phyloP scores from a whole-genome alignment of 2,329 filamentous ascomycete species.

The Colletotrichum nymphaeae region DNA sequence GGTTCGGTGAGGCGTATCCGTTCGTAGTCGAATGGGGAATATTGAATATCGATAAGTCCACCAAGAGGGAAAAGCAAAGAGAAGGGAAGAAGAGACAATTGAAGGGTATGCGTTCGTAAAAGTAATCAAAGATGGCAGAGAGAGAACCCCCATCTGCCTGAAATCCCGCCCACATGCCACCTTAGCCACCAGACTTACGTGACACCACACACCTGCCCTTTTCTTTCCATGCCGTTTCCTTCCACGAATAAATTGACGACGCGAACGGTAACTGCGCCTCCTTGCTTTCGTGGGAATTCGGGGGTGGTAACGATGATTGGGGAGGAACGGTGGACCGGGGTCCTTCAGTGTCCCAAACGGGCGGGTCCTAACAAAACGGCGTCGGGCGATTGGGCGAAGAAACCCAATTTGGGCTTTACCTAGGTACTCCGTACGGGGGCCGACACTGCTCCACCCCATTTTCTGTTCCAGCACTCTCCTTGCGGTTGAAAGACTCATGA shows the following conservation, averaged over 20 bases:
- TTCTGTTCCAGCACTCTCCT: slow-evolving; percentile 25
- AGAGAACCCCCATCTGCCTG: background rate
- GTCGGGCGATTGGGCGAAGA: slow-evolving; percentile 25
- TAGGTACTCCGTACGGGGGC: background rate
- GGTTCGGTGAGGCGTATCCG: background rate
- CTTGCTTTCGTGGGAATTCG: slow-evolving; percentile 27
- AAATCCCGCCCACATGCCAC: slow-evolving; percentile 15
- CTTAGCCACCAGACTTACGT: slow-evolving; percentile 11
- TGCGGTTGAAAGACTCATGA: slow-evolving; percentile 14
- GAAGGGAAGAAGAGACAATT: background rate
- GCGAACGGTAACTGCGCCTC: slow-evolving; percentile 31
- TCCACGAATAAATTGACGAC: slow-evolving; percentile 8
- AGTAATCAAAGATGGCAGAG: background rate
- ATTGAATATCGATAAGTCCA: background rate
- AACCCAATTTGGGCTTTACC: slow-evolving; percentile 1
- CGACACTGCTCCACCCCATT: slow-evolving; percentile 10
- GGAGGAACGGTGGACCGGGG: background rate
- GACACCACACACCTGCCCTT: background rate
- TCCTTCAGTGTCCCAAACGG: slow-evolving; percentile 13
- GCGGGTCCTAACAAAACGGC: slow-evolving; percentile 21
- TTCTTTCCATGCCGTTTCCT: background rate
- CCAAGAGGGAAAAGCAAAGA: background rate
- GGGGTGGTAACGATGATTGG: background rate
- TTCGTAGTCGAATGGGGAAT: background rate
- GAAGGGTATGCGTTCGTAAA: background rate